These are phyloP conservation scores for Backusella liffmaniae DNA, from an alignment of 192 early-diverging fungal species.

Conservation along the genomic window DNA sequence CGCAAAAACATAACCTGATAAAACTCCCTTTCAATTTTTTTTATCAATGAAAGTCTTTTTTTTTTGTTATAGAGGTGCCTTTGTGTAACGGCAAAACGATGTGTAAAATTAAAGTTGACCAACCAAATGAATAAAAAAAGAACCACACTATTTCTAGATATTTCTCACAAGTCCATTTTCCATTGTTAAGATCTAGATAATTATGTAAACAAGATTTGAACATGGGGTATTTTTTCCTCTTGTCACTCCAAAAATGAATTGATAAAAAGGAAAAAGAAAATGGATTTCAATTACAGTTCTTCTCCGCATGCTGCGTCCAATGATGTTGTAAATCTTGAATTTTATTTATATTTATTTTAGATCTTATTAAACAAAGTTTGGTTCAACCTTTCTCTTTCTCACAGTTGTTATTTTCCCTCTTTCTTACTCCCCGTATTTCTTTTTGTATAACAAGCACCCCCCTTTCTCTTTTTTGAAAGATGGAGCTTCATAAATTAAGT, in stretches of 20 bases:
- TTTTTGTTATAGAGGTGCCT: background rate
- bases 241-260: background rate
- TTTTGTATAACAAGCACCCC: background rate
- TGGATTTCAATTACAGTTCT: background rate
- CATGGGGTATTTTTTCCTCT: background rate
- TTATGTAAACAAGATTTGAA: background rate
- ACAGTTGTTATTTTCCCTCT: background rate
- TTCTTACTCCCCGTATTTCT: background rate
- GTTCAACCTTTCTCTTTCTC: background rate
- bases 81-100: background rate
- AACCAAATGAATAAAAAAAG: background rate
- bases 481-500: background rate
- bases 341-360: background rate
- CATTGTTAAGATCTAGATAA: background rate
- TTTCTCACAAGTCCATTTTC: background rate
- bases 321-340: conserved; percentile 3
- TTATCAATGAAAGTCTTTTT: background rate
- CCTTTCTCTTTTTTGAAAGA: background rate
- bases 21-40: background rate
- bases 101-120: background rate
- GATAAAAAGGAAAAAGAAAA: background rate
- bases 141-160: background rate
- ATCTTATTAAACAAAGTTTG: background rate
- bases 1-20: background rate
- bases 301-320: background rate